Evolutionary conservation across 495 filamentous ascomycete species (phyloP), one percentile per base, ranked within the genome.

Genomic region (Xylaria bambusicola): DNA sequence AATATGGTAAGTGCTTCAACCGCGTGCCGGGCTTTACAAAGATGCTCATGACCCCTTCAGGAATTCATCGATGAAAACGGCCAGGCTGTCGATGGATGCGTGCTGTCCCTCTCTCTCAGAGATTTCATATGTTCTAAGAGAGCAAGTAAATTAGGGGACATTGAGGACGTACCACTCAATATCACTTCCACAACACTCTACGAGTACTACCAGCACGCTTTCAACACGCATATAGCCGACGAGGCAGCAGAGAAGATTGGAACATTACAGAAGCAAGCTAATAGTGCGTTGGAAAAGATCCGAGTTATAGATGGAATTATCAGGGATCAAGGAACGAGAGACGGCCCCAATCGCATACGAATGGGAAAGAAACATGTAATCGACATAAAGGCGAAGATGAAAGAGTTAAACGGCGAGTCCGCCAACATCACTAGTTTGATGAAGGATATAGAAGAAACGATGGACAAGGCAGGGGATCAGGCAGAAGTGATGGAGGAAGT

Each of bases 41-140:
- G 0, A 3, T 18, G 27, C 26, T 49, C 6, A 31, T 20, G n/a
- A 20, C 6, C 5, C 1, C 20, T 15, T 2, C 7, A 49, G 46
- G n/a, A 31, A 31, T 49, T 49, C 15, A 17, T 49, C 24, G 15
- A 49, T 31, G 46, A 10, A 29, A 49, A 49, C 13, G 46, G 46
- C 24, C 2, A 49, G 20, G 46, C 12, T 23, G 21, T 49, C 3
- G 6, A 26, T 5, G 9, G 20, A 6, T 49, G 46, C 26, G 31
- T 15, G 26, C 20, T 49, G 12, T 2, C 15, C 13, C 26, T 49
- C 26, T 49, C 46, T 8, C 26, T 49, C 2, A 29, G 24, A 13
- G 46, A 49, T 13, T 49, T 49, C 9, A 31, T 49, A 20, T 49
- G 46, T 10, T 7, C 45, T 18, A 27, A 17, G 45, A 27, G 2